Base-by-base conservation (phyloP, 2,329 filamentous ascomycete species). In the Apiospora kogelbergensis region DNA sequence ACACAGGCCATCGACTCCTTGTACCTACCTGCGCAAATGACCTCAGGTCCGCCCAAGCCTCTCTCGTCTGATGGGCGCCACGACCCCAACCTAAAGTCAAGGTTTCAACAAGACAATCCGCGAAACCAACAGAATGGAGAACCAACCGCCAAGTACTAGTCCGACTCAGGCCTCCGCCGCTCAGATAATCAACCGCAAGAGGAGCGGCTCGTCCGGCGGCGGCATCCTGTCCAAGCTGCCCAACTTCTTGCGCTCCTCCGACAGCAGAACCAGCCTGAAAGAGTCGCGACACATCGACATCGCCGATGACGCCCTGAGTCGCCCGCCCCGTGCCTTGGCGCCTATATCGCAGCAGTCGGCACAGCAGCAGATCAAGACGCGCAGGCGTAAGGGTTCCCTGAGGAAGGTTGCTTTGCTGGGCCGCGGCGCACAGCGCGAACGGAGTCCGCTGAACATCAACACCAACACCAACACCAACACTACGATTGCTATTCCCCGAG, bases 341-440 rank as follows among this genome's bases (percentile, higher is more conserved):
- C 77, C 74, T 42, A 72, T 77, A 57, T 75, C 76, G 33, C 77
- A 78, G 68, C 85, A 84, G 70, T 77, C 83, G 71, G 78, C 81
- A 72, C 83, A 85, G 69, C 65, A 68, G 42, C 67, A 68, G 30
- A 46, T 53, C 44, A 86, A 82, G 78, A 89, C 89, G 63, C 85
- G 94, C 68, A 90, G 90, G 74, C 89, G 95, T 70, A 93, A 92
- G 77, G 94, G 94, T 4, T 97, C 95, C 13, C 84, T 98, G 78
- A 88, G 95, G 70, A 97, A 97, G 80, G 93, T 93, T 13, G 94
- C 94, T 33, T 84, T 97, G 65, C 85, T 97, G 22, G 93, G 93
- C 20, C 91, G 92, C 71, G 91, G 91, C 71, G 88, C 85, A 68
- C 89, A 88, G 78, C 85, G 87, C 70, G 89, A 88, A 73, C 85